Evolutionary conservation across 306 rosid species (phyloP), one percentile per base, ranked within the genome.

Genomic region (Trifolium repens): DNA sequence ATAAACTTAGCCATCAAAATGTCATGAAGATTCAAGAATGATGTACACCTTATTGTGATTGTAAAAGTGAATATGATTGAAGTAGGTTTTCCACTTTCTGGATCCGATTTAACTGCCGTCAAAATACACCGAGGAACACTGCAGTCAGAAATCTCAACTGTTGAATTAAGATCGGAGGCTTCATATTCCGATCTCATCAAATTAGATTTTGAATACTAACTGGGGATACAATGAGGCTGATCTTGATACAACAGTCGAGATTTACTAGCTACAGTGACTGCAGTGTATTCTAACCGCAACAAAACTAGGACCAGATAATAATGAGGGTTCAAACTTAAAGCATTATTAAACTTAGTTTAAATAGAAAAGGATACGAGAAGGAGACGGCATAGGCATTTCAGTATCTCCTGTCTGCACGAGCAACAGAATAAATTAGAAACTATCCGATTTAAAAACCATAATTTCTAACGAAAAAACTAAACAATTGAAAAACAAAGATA

Each of bases 281-380:
- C 24, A 53, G 12, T 53, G 12, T 53, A 17, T 17, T 53, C 7
- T 17, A 16, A 7, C 27, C 26, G 27, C 12, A 53, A 52, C 55
- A 40, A 27, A 47, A 49, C 9, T 58, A 37, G 50, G 27, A 49
- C 11, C 4, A n/a, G 27, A 53, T 35, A 76, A 58, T 61, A 67
- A 64, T 22, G 57, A 50, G 69, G 66, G 68, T 63, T 27, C 54
- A 64, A 57, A 67, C 24, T 60, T 60, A 42, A 67, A 80, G 22
- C 53, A 43, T 24, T n/a, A 32, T 47, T 42, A 84, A 67, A 50
- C n/a, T 16, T 49, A 34, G 64, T 73, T 17, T 46, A 64, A 81
- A 65, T 11, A 60, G 22, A 75, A 67, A 42, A 84, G 91, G 93
- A 88, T 91, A 89, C 97, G 84, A 55, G 96, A 75, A 61, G 87